phyloP scores from a whole-genome alignment of 345 rosid genomes.

The Geranium brycei region DNA sequence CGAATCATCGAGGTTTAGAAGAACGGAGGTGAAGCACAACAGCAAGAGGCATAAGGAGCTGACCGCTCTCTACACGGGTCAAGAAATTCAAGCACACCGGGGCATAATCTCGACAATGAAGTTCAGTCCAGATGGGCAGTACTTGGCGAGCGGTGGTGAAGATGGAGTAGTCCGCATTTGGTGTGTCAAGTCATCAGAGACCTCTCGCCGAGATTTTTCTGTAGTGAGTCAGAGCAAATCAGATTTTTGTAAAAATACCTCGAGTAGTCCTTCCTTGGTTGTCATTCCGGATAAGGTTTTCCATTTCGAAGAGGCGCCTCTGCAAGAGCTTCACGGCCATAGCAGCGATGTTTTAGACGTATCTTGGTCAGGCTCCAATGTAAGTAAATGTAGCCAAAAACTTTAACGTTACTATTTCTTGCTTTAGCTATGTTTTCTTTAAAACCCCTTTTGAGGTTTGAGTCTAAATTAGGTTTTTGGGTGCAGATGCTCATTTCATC shows the following conservation, averaged over 20 bases:
- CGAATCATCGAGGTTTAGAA: conserved; percentile 17
- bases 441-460: not conserved
- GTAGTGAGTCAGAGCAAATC: conserved; percentile 11
- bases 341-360: conserved; percentile 55
- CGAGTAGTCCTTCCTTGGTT: conserved; percentile 16
- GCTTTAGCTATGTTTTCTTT: no score
- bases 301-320: conserved; percentile 49
- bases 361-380: conserved; percentile 77
- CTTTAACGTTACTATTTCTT: not conserved
- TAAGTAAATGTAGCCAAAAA: conserved; percentile 21
- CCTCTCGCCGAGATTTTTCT: conserved; percentile 18
- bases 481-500: conserved; percentile 67
- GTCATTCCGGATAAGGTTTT: conserved; percentile 56
- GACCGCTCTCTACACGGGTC: conserved; percentile 40
- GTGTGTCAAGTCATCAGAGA: conserved; percentile 37
- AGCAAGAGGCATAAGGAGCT: conserved; percentile 61
- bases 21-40: conserved; percentile 43
- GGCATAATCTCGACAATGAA: conserved; percentile 64
- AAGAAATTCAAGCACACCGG: conserved; percentile 64
- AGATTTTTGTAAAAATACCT: conserved; percentile 18
- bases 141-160: conserved; percentile 73
- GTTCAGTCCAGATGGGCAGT: conserved; percentile 80
- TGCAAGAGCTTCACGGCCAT: conserved; percentile 69
- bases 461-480: conserved; percentile 7
- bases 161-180: conserved; percentile 71